These are phyloP conservation scores for Debaryomyces fabryi DNA, from an alignment of 1,139 yeast genomes.

Conservation along the genomic window DNA sequence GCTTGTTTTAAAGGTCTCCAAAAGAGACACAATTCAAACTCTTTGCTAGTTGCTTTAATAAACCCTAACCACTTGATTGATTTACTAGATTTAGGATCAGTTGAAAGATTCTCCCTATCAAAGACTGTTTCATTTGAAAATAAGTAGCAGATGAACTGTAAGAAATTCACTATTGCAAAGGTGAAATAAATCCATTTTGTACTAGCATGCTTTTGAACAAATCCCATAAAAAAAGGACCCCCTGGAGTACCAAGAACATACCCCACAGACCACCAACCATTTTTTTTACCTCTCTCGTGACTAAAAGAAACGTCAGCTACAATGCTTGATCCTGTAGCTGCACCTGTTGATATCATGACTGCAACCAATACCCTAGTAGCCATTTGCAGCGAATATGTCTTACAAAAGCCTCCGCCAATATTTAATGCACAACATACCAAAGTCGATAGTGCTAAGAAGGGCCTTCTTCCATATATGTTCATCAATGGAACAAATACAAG, in stretches of 20 bases:
- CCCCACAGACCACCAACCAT: constrained; percentile 22
- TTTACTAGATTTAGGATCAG: neutral
- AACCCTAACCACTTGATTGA: constrained; percentile 9
- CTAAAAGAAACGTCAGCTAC: constrained; percentile 20
- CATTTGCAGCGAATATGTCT: constrained; percentile 20
- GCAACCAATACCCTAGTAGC: constrained; percentile 19
- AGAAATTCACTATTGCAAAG: constrained; percentile 19
- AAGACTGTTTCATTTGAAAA: constrained; percentile 19
- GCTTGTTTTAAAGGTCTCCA: constrained; percentile 19
- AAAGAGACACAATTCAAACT: constrained; percentile 12
- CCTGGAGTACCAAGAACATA: constrained; percentile 19
- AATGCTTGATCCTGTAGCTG: constrained; percentile 19
- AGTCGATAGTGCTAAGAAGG: constrained; percentile 13
- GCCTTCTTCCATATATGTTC: constrained; percentile 19
- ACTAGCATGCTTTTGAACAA: constrained; percentile 10
- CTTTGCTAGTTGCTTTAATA: constrained; percentile 6
- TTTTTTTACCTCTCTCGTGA: constrained; percentile 20
- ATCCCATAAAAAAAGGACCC: constrained; percentile 21
- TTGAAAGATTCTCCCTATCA: neutral
- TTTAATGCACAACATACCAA: constrained; percentile 16
- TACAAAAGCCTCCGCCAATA: constrained; percentile 20
- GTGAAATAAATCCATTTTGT: constrained; percentile 17
- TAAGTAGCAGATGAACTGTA: constrained; percentile 15
- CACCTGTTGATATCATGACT: constrained; percentile 17
- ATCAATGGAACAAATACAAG: constrained; percentile 21